Evolutionary conservation across 2,329 filamentous ascomycete species (phyloP), one percentile per base, ranked within the genome.

Genomic region (Moelleriella libera): DNA sequence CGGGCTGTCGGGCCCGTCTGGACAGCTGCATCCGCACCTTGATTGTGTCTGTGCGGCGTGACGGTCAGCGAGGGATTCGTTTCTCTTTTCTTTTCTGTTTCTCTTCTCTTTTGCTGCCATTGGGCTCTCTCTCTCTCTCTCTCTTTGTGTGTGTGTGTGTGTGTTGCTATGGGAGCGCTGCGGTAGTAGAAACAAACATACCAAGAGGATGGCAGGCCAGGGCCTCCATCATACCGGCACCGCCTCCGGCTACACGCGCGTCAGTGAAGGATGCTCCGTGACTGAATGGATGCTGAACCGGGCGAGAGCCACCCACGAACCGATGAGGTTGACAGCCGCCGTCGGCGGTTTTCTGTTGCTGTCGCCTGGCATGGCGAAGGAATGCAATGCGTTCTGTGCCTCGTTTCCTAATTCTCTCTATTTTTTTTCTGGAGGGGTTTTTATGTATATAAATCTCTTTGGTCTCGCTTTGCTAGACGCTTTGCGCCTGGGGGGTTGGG

Each of bases 1-100:
- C 92, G 48, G 88, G 88, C 50, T 80, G 77, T 55, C 85, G 78
- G 45, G 85, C 88, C 63, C 92, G 81, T 55, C 84, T 78, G 48
- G 92, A 97, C 51, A 98, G 83, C 71, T 98, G 92, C 94, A 98
- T 98, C 57, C 92, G 88, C 52, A 98, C 92, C 77, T 98, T 96
- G 73, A 97, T 94, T 50, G 89, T 96, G 67, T 96, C 88, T 85
- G 54, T 43, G 14, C 21, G 31, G 51, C 28, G 9, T 30, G 43
- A 21, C 21, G 21, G 21, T 21, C 21, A 21, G 21, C 3, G 21
- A 21, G 21, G 21, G 21, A 3, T 21, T 21, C 21, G 21, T 21
- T 21, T 21, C 21, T 21, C 21, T 3, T 3, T 21, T 21, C 14
- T 42, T 21, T 11, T 39, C 40, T 14, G n/a, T 34, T 37, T 31